Evolutionary conservation across 1,139 yeast species (phyloP), one percentile per base, ranked within the genome.

Genomic region (Tardiomyces digboiensis): DNA sequence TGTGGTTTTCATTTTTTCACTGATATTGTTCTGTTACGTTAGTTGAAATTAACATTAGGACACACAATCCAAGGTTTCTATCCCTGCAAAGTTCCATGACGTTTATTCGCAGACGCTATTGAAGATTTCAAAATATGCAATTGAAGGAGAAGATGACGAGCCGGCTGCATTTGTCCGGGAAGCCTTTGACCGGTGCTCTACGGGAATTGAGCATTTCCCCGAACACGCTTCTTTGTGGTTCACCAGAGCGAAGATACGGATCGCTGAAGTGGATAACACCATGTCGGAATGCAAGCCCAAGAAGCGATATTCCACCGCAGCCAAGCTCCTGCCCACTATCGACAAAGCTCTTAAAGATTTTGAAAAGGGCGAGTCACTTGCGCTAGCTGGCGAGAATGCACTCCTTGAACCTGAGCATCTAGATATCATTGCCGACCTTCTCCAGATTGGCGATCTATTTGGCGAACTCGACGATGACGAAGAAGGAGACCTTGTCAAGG

Each of bases 101-200:
- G 75, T 83, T 26, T 89, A 88, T 59, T 88, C 87, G 0, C 66
- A 76, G 42, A 80, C 95, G 0, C 68, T 89, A 44, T 71, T 82
- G 36, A 87, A 82, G 47, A 67, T 87, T 54, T 79, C 89, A 2
- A 70, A 44, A 38, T 60, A 56, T 41, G 58, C 57, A 3, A 49
- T 55, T 12, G 64, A 59, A 39, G 55, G 49, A 4, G 51, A 45
- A 39, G 56, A 56, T 3, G 47, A 49, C 39, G 49, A 50, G 13
- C 49, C 44, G n/a, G 54, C 65, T 19, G 83, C 78, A 44, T 83
- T 70, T 55, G 78, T 83, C 47, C 74, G 73, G 19, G 85, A 83
- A 21, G 83, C 94, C 1, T 50, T 82, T 36, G 96, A 87, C 47
- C 74, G 95, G 50, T 68, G 78, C 18, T 75, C 74, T 3, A 58